Base-by-base conservation (phyloP, 192 early-diverging fungal genomes). In the Mortierella hygrophila region DNA sequence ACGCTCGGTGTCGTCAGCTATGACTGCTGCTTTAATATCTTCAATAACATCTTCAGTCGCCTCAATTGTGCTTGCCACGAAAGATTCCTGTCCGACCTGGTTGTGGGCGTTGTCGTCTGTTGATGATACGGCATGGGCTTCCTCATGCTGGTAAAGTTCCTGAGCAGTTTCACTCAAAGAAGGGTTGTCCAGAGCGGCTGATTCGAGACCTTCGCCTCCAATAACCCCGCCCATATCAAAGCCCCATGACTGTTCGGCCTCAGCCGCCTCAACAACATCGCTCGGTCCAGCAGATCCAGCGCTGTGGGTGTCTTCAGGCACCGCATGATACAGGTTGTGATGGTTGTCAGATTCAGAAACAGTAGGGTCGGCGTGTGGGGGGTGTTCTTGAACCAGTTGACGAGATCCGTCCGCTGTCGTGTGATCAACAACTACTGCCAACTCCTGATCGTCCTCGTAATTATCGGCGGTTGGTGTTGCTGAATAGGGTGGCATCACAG, bases 201-300 rank as follows among this genome's bases (percentile, higher is more conserved):
- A 26, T n/a, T 35, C 60, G 29, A 65, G 9, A 32, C 35, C 29
- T 10, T 26, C 29, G 11, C 29, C 26, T 65, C 70, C 74, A 38
- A 82, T 32, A 40, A 77, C 69, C 57, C 73, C 55, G 37, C 77
- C 75, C 80, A 72, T 72, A 63, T 77, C 81, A 77, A 82, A 82
- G 21, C 81, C 81, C 81, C 81, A 82, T 6, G 81, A 82, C 16
- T 73, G 52, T 46, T 76, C 81, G 0, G 73, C 55, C 2, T 76
- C 75, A 20, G 11, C 23, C 42, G 2, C 74, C 15, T 76, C 74
- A 47, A 57, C 52, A 26, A 9, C 49, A 49, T 54, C 21, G 26
- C 60, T 65, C 29, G 29, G 60, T 15, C 60, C 29, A 65, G 13
- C 60, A 4, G 60, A 65, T 40, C 21, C 18, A n/a, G 41, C 32